Evolutionary conservation across 345 rosid species (phyloP).

Genomic region (Salix purpurea): DNA sequence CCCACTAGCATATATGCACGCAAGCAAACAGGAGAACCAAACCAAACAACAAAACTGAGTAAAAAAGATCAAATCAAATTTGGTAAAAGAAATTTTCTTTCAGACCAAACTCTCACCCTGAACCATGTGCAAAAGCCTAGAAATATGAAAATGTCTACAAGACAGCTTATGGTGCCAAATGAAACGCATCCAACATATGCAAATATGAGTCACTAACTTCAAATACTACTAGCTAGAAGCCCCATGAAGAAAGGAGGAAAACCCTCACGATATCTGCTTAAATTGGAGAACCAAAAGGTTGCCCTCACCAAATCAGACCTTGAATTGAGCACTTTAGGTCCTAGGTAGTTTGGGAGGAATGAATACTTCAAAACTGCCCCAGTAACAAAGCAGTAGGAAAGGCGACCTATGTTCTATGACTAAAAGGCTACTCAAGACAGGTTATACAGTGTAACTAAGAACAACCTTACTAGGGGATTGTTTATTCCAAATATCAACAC

Average conservation of each 20-base stretch:
- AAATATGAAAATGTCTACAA: neutral
- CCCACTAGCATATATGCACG: slow-evolving; percentile 1
- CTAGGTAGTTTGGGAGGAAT: neutral
- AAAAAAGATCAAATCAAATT: neutral
- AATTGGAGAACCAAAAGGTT: neutral
- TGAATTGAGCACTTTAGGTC: neutral
- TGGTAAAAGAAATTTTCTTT: neutral
- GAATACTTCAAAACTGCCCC: neutral
- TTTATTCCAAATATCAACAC: neutral
- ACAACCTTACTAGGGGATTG: neutral
- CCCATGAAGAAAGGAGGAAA: neutral
- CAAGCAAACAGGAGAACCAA: neutral
- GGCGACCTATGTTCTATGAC: neutral
- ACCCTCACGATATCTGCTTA: no score
- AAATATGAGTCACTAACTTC: neutral
- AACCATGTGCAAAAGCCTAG: neutral
- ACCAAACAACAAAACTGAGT: neutral
- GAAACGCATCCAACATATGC: neutral
- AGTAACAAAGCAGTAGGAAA: neutral
- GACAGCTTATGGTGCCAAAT: neutral
- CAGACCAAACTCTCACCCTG: neutral
- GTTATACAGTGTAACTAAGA: neutral
- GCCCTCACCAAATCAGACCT: neutral
- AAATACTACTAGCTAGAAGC: neutral
- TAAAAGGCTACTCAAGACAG: neutral